phyloP scores from a whole-genome alignment of 768 basidiomycete species.

The Boletus patriciae region DNA sequence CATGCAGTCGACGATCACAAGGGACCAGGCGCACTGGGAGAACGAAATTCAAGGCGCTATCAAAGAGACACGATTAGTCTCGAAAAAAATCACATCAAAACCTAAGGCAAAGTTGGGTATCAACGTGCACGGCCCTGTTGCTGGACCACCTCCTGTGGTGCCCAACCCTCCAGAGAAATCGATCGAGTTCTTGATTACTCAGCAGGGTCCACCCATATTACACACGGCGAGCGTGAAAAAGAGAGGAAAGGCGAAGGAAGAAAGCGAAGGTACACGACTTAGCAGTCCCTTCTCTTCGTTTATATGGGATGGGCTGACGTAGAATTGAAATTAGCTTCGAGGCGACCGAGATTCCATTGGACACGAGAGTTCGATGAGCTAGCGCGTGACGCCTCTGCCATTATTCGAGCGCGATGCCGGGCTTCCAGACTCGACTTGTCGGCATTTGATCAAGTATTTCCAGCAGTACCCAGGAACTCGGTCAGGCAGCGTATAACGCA shows the following conservation, averaged over 20 bases:
- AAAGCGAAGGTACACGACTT: slow-evolving; percentile 30
- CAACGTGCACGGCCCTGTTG: slow-evolving; percentile 1
- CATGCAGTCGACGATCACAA: slow-evolving; percentile 54
- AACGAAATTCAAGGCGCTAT: slow-evolving; percentile 56
- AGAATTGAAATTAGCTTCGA: slow-evolving; percentile 13
- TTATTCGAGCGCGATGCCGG: slow-evolving; percentile 79
- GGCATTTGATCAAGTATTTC: slow-evolving; percentile 78
- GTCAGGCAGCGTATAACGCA: slow-evolving; percentile 67
- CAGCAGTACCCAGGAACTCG: slow-evolving; percentile 67
- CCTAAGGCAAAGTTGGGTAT: slow-evolving; percentile 18
- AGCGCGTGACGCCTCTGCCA: slow-evolving; percentile 77
- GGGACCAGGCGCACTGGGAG: slow-evolving; percentile 60
- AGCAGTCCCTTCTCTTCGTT: not conserved
- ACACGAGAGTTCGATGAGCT: slow-evolving; percentile 86
- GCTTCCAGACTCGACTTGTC: slow-evolving; percentile 63
- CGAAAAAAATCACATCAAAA: slow-evolving; percentile 45
- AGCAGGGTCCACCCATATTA: slow-evolving; percentile 47
- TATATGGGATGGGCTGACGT: slow-evolving; percentile 5
- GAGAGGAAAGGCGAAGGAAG: slow-evolving; percentile 31
- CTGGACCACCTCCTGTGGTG: slow-evolving; percentile 40
- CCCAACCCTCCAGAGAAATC: slow-evolving; percentile 52
- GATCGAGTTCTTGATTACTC: slow-evolving; percentile 48
- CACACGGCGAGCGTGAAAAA: slow-evolving; percentile 37
- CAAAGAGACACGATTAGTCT: slow-evolving; percentile 51
- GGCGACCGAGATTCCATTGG: slow-evolving; percentile 80